These are phyloP conservation scores for Populus hybrid DNA, from an alignment of 441 rosid species.

Conservation along the genomic window DNA sequence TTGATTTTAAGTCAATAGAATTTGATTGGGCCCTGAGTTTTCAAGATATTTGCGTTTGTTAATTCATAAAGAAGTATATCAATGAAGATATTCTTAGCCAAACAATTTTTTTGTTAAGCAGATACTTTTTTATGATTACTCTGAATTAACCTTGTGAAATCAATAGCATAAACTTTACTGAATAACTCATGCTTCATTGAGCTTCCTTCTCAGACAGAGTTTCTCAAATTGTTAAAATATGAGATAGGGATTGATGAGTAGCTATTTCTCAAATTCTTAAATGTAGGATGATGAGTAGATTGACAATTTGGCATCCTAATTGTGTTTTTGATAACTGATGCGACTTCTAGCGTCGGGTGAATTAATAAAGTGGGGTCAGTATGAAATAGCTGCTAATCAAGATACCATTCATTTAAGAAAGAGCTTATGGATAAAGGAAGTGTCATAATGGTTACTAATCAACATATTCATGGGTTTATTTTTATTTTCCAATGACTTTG, in stretches of 20 bases:
- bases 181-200: neutral
- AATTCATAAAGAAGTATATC: neutral
- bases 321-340: neutral
- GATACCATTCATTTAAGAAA: neutral
- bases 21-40: neutral
- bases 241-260: neutral
- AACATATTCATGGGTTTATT: neutral
- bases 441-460: neutral
- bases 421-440: neutral
- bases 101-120: neutral
- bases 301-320: neutral
- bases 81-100: neutral
- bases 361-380: neutral
- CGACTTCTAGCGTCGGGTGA: neutral
- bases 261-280: neutral
- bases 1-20: neutral
- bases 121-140: neutral
- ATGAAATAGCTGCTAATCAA: neutral
- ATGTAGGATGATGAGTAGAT: neutral
- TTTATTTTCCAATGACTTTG: neutral
- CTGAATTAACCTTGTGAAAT: neutral
- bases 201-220: neutral
- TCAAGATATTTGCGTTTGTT: neutral
- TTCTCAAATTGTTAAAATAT: neutral
- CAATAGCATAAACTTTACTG: neutral